These are phyloP conservation scores for Microcos paniculata DNA, from an alignment of 345 rosid species.

Conservation along the genomic window DNA sequence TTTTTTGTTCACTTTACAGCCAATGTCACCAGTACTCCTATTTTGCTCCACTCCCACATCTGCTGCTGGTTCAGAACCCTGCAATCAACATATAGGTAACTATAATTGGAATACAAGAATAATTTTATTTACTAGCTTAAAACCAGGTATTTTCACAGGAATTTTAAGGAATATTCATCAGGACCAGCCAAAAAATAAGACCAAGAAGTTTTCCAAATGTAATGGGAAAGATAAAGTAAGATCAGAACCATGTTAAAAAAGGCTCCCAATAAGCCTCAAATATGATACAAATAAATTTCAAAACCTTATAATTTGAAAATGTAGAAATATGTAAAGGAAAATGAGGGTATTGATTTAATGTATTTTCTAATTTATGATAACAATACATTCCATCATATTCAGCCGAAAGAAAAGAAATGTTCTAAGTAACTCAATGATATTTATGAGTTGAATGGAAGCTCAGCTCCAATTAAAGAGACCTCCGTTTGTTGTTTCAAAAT, in stretches of 20 bases:
- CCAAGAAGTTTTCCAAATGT: background rate
- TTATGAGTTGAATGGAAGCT: background rate
- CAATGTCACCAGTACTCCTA: background rate
- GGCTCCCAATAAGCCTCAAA: background rate
- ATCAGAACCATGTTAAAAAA: background rate
- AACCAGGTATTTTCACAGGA: background rate
- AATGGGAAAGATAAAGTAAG: background rate
- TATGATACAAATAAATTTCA: background rate
- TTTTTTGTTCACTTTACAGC: background rate
- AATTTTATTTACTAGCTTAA: background rate
- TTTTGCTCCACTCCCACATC: background rate
- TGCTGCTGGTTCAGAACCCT: slow-evolving; percentile 10
- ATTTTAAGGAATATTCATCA: background rate
- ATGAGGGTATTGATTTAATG: background rate
- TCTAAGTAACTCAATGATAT: background rate
- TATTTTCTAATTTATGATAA: background rate
- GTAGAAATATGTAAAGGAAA: background rate
- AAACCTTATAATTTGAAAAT: slow-evolving; percentile 40
- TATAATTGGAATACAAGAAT: background rate
- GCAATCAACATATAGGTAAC: background rate
- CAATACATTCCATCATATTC: background rate
- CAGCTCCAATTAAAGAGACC: background rate
- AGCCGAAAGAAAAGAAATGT: background rate
- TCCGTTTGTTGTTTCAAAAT: background rate
- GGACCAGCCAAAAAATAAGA: background rate